These are phyloP conservation scores for Wallacemonas rigidus DNA, from an alignment of 208 protist genomes.

Conservation along the genomic window DNA sequence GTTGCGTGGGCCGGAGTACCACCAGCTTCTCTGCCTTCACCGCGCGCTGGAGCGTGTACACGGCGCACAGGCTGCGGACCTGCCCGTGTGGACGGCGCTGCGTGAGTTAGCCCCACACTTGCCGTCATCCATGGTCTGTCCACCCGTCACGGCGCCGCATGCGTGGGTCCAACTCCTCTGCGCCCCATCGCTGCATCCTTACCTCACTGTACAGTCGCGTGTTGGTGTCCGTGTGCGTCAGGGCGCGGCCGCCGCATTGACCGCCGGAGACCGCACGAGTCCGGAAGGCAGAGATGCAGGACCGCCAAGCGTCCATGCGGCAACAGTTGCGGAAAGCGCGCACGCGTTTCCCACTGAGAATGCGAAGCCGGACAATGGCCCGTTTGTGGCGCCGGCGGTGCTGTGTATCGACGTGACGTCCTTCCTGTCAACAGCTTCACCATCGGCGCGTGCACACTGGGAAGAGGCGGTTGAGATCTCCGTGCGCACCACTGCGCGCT, in stretches of 20 bases:
- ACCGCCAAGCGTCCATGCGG: no score
- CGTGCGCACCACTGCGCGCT: neutral
- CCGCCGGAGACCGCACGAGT: no score
- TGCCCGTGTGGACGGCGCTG: slow-evolving; percentile 69
- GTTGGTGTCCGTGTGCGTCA: slow-evolving; percentile 34
- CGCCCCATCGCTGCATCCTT: slow-evolving; percentile 13
- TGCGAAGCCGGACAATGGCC: neutral
- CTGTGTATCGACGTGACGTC: slow-evolving; percentile 3
- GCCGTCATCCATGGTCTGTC: slow-evolving; percentile 23
- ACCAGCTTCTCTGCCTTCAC: slow-evolving; percentile 21
- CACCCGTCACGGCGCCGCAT: slow-evolving; percentile 23
- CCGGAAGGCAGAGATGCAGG: no score
- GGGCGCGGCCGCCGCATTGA: no score
- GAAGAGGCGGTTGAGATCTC: neutral
- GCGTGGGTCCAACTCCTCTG: slow-evolving; percentile 19
- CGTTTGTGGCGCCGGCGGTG: neutral
- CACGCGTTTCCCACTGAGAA: no score
- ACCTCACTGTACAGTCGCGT: slow-evolving; percentile 46
- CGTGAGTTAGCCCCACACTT: slow-evolving; percentile 44
- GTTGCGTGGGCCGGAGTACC: neutral
- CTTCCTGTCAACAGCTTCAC: neutral
- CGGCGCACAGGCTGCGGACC: slow-evolving; percentile 33
- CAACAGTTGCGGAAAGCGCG: no score
- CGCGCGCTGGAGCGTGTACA: slow-evolving; percentile 53
- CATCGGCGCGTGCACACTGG: no score